These are phyloP conservation scores for Westerdykella aurantiaca DNA, from an alignment of 2,329 filamentous ascomycete genomes.

Conservation along the genomic window DNA sequence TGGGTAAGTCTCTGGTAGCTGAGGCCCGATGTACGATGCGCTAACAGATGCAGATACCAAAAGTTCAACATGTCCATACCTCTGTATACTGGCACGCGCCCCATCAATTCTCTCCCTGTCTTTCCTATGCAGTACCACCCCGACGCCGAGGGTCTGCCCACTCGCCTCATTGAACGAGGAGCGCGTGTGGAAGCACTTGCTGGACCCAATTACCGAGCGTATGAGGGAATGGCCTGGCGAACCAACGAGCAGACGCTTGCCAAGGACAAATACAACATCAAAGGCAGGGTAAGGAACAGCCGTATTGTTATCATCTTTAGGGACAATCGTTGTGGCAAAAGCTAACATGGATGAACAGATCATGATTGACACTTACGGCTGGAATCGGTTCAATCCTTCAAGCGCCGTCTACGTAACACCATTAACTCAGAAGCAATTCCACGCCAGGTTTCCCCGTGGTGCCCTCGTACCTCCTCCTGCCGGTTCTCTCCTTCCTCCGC, in stretches of 20 bases:
- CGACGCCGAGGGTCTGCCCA: slow-evolving; percentile 35
- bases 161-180: slow-evolving; percentile 43
- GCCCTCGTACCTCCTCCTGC: background rate
- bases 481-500: background rate
- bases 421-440: slow-evolving; percentile 26
- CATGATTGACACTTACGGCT: slow-evolving; percentile 49
- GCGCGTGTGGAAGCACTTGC: slow-evolving; percentile 43
- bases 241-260: slow-evolving; percentile 24
- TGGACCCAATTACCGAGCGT: slow-evolving; percentile 48
- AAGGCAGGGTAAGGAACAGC: slow-evolving; percentile 25
- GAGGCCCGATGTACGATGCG: too few relatives aligned
- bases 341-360: slow-evolving; percentile 30
- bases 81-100: slow-evolving; percentile 36
- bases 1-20: slow-evolving; percentile 15
- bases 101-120: slow-evolving; percentile 39
- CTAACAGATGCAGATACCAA: slow-evolving; percentile 2
- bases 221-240: slow-evolving; percentile 43
- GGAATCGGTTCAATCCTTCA: slow-evolving; percentile 47
- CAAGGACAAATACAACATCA: slow-evolving; percentile 41
- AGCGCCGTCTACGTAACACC: slow-evolving; percentile 35
- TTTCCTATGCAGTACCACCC: slow-evolving; percentile 44
- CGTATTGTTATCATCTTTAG: too few relatives aligned
- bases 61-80: slow-evolving; percentile 26
- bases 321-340: background rate
- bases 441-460: too few relatives aligned